Base-by-base conservation (phyloP, 106 monocot species). In the Xerophyta viscosa region DNA sequence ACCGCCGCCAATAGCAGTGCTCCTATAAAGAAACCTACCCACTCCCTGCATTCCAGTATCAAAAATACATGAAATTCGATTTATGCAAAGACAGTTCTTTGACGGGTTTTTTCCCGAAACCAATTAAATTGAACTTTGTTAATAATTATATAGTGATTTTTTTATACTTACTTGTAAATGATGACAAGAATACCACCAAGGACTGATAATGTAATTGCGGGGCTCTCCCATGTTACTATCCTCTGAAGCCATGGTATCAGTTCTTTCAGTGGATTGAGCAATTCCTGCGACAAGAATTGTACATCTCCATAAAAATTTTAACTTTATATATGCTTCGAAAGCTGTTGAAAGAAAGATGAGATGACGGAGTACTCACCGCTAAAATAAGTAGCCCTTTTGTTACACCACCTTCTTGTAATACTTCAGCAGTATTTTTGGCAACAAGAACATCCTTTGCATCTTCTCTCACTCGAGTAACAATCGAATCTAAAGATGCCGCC, bases 141-240 rank as follows among this genome's bases (percentile, higher is more conserved):
- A 33, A 33, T 11, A 6, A 10, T 39, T 10, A 8, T 8, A 7
- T 12, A 39, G 39, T 39, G 14, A 6, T 29, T 17, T 10, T 7
- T n/a, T 17, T 20, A 54, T n/a, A n/a, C 72, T 71, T 75, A 87
- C 92, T 72, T 80, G 83, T 93, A 94, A 53, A 62, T 78, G 60
- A 75, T 68, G 10, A 73, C 0, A 7, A 81, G 27, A 51, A 58
- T 30, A 5, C 58, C 31, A 0, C 6, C 25, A 33, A 94, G 72
- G 27, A 60, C 65, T 20, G 20, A 14, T 2, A 70, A 21, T 0
- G 81, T 76, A 7, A 75, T 21, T 18, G 30, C 8, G 36, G 88
- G 94, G 24, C 58, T 88, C 64, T 94, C 80, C 94, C 88, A 81
- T 11, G 64, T 46, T 9, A 73, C 37, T 19, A 85, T 41, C 14